These are phyloP conservation scores for Ustulina deusta DNA, from an alignment of 2,329 filamentous ascomycete species.

Conservation along the genomic window DNA sequence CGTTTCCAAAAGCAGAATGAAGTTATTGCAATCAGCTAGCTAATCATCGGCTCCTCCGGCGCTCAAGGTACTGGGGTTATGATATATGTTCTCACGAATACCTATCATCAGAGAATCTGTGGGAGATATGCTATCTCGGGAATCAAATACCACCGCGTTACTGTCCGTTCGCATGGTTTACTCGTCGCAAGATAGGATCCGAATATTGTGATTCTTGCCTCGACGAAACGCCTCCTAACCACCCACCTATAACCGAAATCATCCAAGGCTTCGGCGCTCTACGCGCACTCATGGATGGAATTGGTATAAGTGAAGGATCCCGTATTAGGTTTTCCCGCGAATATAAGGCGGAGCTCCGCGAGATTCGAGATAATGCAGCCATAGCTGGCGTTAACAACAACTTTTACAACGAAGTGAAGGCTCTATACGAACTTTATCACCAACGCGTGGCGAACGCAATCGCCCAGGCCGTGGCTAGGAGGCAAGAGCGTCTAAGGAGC, in stretches of 20 bases:
- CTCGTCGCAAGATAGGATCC: conserved; percentile 9
- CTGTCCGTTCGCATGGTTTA: conserved; percentile 15
- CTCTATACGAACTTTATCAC: conserved; percentile 10
- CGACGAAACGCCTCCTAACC: conserved; percentile 23
- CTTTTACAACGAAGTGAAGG: conserved; percentile 25
- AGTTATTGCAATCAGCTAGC: conserved; percentile 3
- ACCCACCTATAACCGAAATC: conserved; percentile 14
- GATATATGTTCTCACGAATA: conserved; percentile 26
- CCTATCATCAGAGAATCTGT: neutral
- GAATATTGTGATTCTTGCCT: conserved; percentile 26
- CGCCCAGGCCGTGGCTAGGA: neutral
- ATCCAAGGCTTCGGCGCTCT: conserved; percentile 13
- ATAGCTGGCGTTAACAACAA: conserved; percentile 23
- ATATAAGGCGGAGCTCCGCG: neutral
- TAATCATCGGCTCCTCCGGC: conserved; percentile 2
- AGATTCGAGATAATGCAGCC: conserved; percentile 9
- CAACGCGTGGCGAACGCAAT: conserved; percentile 3
- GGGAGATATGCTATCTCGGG: conserved; percentile 1
- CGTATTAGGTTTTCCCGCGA: conserved; percentile 12
- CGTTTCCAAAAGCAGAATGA: neutral
- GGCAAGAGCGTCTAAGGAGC: neutral
- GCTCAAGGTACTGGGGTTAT: conserved; percentile 28
- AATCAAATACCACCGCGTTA: neutral
- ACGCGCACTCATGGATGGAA: neutral
- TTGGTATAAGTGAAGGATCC: neutral